Percentiles rank a stretch among this genome's conserved stretches.
These are phyloP conservation scores for Gleditsia sinensis DNA, from an alignment of 306 rosid genomes.

Conservation along the genomic window DNA sequence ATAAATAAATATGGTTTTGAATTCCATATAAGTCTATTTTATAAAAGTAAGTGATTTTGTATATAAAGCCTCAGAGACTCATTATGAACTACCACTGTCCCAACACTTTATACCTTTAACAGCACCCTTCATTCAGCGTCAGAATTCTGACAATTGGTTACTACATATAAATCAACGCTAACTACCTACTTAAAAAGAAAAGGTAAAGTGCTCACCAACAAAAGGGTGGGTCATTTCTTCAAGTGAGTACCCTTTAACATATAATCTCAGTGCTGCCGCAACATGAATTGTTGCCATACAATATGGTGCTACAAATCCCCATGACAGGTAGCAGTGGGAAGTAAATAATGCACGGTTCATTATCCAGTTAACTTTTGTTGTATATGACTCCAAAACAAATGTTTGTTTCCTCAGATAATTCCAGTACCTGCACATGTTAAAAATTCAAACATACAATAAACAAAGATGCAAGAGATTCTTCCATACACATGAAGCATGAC, in stretches of 20 bases:
- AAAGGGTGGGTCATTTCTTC: conserved; percentile 60
- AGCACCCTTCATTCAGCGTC: conserved; percentile 16
- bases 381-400: conserved; percentile 94
- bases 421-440: conserved; percentile 75
- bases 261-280: conserved; percentile 62
- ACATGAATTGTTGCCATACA: conserved; percentile 74
- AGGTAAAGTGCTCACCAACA: conserved; percentile 70
- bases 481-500: background rate
- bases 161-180: conserved; percentile 37
- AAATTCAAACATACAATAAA: conserved; percentile 28
- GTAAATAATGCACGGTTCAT: conserved; percentile 95
- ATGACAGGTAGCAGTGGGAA: conserved; percentile 84
- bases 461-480: background rate
- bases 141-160: conserved; percentile 16
- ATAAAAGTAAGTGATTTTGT: background rate
- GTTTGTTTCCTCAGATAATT: conserved; percentile 99
- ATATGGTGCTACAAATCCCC: conserved; percentile 93
- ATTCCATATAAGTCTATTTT: conserved; percentile 3
- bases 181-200: conserved; percentile 48
- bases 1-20: background rate
- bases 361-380: conserved; percentile 69
- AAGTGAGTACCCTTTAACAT: conserved; percentile 54
- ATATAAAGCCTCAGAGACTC: conserved; percentile 5
- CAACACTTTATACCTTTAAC: background rate
- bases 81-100: background rate